These are phyloP conservation scores for Fimicolochytrium jonesii DNA, from an alignment of 192 early-diverging fungal species.

Conservation along the genomic window DNA sequence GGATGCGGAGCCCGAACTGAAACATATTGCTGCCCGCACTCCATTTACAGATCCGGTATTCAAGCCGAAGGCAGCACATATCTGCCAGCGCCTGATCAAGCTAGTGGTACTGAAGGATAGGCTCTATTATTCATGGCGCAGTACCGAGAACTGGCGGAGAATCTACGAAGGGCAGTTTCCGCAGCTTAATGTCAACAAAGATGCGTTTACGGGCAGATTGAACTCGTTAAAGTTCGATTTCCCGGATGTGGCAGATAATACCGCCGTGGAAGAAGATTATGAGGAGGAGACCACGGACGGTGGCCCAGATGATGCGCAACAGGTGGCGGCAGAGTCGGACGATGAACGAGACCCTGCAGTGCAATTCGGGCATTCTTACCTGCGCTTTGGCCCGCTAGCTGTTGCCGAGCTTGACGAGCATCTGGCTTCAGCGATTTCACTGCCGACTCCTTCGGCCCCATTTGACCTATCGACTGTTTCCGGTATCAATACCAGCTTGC, in stretches of 20 bases:
- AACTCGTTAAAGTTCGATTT: conserved; percentile 46
- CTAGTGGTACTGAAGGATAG: conserved; percentile 31
- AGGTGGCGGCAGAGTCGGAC: neutral
- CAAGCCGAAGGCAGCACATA: conserved; percentile 20
- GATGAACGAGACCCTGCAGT: neutral
- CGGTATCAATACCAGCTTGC: conserved; percentile 25
- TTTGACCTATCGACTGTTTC: conserved; percentile 38
- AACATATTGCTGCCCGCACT: conserved; percentile 29
- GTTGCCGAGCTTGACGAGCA: conserved; percentile 47
- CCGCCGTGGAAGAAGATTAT: conserved; percentile 45
- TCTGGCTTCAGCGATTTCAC: conserved; percentile 2
- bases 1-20: conserved; percentile 15
- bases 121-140: conserved; percentile 30
- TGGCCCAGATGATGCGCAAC: neutral
- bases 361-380: conserved; percentile 11
- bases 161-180: conserved; percentile 44
- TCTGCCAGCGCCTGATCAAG: conserved; percentile 34
- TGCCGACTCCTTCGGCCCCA: neutral
- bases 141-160: conserved; percentile 27
- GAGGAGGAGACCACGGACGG: conserved; percentile 35
- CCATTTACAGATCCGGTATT: conserved; percentile 46
- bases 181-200: conserved; percentile 42
- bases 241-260: conserved; percentile 41
- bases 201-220: conserved; percentile 31
- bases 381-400: conserved; percentile 40